These are phyloP conservation scores for Phytopythium cucurbitacearum DNA, from an alignment of 352 stramenopile genomes.

Conservation along the genomic window DNA sequence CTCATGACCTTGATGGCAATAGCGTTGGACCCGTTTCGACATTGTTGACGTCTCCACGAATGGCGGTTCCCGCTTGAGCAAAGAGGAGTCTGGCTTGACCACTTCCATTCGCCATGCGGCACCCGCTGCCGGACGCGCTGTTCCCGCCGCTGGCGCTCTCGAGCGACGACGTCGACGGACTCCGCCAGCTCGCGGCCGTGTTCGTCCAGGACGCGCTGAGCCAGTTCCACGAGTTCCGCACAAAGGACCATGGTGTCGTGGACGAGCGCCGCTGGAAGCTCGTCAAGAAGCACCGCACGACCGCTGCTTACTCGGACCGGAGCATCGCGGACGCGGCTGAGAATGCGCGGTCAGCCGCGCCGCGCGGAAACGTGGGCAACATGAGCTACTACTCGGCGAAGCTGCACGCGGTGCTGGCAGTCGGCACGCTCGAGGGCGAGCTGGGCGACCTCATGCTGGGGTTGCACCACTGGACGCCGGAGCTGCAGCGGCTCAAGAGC, in stretches of 20 bases:
- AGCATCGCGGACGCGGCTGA: conserved; percentile 8
- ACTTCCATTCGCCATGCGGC: conserved; percentile 16
- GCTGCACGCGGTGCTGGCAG: conserved; percentile 25
- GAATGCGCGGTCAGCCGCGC: conserved; percentile 6
- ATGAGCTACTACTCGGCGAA: conserved; percentile 13
- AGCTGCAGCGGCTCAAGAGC: conserved; percentile 23
- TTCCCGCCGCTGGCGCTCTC: conserved; percentile 43
- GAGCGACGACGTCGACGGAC: conserved; percentile 27
- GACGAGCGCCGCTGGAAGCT: conserved; percentile 45
- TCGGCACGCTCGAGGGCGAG: conserved; percentile 21
- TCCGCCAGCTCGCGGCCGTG: conserved; percentile 23
- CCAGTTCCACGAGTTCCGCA: conserved; percentile 41
- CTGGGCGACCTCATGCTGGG: conserved; percentile 36
- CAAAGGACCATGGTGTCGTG: conserved; percentile 24
- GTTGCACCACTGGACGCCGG: conserved; percentile 15
- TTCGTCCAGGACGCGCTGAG: conserved; percentile 40
- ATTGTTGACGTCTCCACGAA: no score
- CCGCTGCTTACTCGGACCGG: conserved; percentile 25
- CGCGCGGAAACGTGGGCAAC: conserved; percentile 13
- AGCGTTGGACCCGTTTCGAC: no score
- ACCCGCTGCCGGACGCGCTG: conserved; percentile 23
- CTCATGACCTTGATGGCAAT: no score
- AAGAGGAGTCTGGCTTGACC: no score
- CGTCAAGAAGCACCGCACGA: conserved; percentile 28
- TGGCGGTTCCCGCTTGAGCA: no score